These are phyloP conservation scores for Lanzia echinophila DNA, from an alignment of 2,329 filamentous ascomycete species.

Conservation along the genomic window DNA sequence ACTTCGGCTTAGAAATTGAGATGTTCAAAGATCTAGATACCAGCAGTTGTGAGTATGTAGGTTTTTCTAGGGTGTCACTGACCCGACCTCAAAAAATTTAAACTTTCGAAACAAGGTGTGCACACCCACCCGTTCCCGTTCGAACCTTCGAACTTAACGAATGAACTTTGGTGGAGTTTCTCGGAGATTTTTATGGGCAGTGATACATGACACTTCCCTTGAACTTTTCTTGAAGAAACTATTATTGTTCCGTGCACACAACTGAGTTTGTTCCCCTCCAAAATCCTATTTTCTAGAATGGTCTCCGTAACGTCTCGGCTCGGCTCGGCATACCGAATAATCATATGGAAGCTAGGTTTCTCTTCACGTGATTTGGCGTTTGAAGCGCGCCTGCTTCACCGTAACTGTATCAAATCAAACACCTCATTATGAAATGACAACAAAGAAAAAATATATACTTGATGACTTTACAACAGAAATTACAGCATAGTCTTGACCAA, in stretches of 20 bases:
- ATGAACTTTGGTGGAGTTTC: background rate
- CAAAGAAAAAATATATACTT: too few relatives aligned
- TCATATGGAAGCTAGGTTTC: background rate
- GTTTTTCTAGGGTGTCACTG: background rate
- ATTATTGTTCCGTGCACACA: background rate
- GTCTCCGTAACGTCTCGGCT: too few relatives aligned
- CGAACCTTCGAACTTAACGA: background rate
- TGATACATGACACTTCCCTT: background rate
- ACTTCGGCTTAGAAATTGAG: background rate
- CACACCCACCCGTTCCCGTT: background rate
- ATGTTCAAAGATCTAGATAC: background rate
- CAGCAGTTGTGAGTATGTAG: background rate
- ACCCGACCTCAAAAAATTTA: background rate
- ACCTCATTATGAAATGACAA: background rate
- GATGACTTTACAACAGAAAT: too few relatives aligned
- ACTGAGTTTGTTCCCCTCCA: background rate
- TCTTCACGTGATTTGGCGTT: conserved; percentile 8
- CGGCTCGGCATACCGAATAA: background rate
- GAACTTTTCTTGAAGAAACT: background rate
- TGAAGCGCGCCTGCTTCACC: conserved; percentile 5
- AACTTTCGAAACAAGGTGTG: background rate
- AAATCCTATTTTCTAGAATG: background rate
- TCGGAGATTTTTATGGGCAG: background rate
- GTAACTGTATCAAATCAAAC: conserved; percentile 7
- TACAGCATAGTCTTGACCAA: too few relatives aligned